phyloP scores from a whole-genome alignment of 768 basidiomycete species.

The Serendipita sp. region DNA sequence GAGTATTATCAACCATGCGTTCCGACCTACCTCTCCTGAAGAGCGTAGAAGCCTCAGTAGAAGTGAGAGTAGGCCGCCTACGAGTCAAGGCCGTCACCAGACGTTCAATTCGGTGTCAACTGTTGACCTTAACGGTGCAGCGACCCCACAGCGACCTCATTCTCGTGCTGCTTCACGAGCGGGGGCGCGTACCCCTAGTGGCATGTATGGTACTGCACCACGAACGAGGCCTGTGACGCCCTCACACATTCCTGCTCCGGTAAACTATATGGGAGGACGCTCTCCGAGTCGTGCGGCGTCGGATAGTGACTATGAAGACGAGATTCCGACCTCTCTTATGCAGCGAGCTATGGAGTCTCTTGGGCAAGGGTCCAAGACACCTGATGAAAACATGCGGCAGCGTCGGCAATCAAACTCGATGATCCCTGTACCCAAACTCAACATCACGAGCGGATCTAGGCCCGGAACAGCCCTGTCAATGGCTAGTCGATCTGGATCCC shows the following conservation, averaged over 20 bases:
- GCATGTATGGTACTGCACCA: slow-evolving; percentile 27
- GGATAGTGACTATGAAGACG: slow-evolving; percentile 32
- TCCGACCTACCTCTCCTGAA: slow-evolving; percentile 7
- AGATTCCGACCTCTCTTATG: slow-evolving; percentile 25
- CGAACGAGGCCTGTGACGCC: slow-evolving; percentile 67
- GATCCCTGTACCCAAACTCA: slow-evolving; percentile 25
- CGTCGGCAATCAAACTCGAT: slow-evolving; percentile 19
- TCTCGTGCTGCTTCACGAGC: slow-evolving; percentile 8
- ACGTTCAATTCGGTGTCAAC: background rate
- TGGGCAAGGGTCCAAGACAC: slow-evolving; percentile 12
- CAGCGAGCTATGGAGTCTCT: slow-evolving; percentile 52
- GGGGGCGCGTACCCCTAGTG: slow-evolving; percentile 8
- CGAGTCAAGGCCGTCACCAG: background rate
- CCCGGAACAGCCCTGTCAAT: slow-evolving; percentile 17
- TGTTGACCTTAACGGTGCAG: background rate
- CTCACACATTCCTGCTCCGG: slow-evolving; percentile 58
- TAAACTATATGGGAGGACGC: slow-evolving; percentile 28
- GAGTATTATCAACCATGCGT: slow-evolving; percentile 9
- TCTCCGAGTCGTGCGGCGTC: slow-evolving; percentile 32
- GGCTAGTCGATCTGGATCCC: background rate
- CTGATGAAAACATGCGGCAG: slow-evolving; percentile 22
- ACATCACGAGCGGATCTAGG: background rate
- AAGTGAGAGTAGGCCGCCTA: background rate
- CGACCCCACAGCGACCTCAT: slow-evolving; percentile 4
- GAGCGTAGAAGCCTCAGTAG: background rate